phyloP scores from a whole-genome alignment of 1,139 yeast genomes.

The Lodderomyces metapsilosis region DNA sequence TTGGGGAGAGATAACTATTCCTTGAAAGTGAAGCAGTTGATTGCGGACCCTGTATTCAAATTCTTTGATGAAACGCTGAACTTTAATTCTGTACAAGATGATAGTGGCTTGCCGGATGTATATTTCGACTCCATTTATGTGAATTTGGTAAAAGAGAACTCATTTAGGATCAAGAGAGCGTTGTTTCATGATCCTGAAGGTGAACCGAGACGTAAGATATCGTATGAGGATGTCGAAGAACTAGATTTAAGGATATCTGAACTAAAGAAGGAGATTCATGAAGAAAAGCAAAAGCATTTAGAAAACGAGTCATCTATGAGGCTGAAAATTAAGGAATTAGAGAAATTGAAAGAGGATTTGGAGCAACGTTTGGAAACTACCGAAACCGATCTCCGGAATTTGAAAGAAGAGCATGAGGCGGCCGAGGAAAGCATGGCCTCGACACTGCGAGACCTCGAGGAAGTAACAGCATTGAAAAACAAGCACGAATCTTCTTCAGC shows the following conservation, averaged over 20 bases:
- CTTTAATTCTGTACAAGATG: slow-evolving; percentile 46
- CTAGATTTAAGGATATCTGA: slow-evolving; percentile 42
- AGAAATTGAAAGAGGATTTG: slow-evolving; percentile 16
- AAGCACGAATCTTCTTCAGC: slow-evolving; percentile 30
- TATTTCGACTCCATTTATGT: slow-evolving; percentile 69
- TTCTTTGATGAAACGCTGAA: slow-evolving; percentile 42
- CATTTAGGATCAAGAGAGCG: slow-evolving; percentile 65
- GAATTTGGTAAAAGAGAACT: slow-evolving; percentile 66
- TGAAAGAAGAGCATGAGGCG: slow-evolving; percentile 23
- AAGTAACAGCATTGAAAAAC: slow-evolving; percentile 32
- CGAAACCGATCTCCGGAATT: slow-evolving; percentile 19
- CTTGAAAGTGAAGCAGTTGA: slow-evolving; percentile 69
- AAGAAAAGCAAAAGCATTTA: slow-evolving; percentile 24
- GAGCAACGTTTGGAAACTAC: slow-evolving; percentile 10
- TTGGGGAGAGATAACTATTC: slow-evolving; percentile 82
- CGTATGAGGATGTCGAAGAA: slow-evolving; percentile 70
- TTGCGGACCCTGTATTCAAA: slow-evolving; percentile 55
- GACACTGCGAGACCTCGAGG: slow-evolving; percentile 32
- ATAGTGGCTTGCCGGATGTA: slow-evolving; percentile 84
- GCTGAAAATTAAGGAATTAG: slow-evolving; percentile 24
- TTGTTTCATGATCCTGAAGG: slow-evolving; percentile 70
- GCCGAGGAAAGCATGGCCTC: slow-evolving; percentile 33
- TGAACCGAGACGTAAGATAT: slow-evolving; percentile 66
- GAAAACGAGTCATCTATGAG: slow-evolving; percentile 28
- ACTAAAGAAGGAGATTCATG: slow-evolving; percentile 25